These are phyloP conservation scores for Paramecium tetraurelia DNA, from an alignment of 73 alveolate genomes.

Conservation along the genomic window DNA sequence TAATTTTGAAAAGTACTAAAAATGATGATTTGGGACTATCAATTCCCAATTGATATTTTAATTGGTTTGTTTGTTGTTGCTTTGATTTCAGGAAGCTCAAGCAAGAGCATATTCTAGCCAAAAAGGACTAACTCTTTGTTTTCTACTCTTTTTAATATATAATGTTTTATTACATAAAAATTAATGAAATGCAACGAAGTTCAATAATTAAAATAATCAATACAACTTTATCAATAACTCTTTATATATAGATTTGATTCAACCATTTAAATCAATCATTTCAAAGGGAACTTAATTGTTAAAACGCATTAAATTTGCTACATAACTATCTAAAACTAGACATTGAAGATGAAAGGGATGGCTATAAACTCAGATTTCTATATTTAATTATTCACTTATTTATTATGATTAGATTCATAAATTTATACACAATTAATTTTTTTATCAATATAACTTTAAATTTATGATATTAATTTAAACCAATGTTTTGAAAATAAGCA, in stretches of 20 bases:
- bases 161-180: background rate
- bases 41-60: background rate
- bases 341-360: background rate
- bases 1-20: background rate
- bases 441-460: too few relatives aligned
- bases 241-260: background rate
- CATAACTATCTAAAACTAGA: too few relatives aligned
- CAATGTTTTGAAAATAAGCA: too few relatives aligned
- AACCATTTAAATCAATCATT: background rate
- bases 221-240: background rate
- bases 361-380: too few relatives aligned
- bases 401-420: background rate
- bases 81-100: background rate
- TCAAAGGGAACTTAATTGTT: background rate
- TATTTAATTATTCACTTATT: background rate
- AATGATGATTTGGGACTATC: constrained; percentile 32
- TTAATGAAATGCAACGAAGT: background rate
- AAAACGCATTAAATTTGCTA: background rate
- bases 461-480: too few relatives aligned
- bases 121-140: background rate
- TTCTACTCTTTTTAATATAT: background rate
- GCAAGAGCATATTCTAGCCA: background rate
- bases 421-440: background rate
- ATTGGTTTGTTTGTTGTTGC: background rate
- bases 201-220: background rate